phyloP scores from a whole-genome alignment of 768 basidiomycete genomes.

The Russula ochroleuca region DNA sequence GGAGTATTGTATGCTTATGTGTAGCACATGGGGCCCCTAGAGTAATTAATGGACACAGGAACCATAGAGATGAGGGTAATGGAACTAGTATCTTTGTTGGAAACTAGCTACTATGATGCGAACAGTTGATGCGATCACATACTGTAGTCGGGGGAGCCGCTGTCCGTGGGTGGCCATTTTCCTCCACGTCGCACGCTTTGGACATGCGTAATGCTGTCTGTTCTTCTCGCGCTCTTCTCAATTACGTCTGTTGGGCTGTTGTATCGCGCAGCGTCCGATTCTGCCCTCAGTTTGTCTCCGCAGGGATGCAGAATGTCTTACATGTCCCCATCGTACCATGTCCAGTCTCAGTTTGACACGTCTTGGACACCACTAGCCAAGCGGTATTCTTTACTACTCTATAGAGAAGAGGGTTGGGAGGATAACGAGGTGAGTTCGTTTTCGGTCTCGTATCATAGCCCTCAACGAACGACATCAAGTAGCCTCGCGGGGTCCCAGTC shows the following conservation, averaged over 20 bases:
- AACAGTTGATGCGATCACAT: too few species aligned
- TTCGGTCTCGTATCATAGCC: conserved; percentile 5
- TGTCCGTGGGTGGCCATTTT: too few species aligned
- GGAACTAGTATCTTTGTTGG: too few species aligned
- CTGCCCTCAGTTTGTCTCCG: conserved; percentile 51
- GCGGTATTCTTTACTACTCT: conserved; percentile 85
- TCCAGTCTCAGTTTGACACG: conserved; percentile 60
- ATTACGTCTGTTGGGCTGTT: conserved; percentile 5
- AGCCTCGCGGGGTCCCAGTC: conserved; percentile 66
- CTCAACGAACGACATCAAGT: conserved; percentile 13
- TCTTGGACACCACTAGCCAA: conserved; percentile 66
- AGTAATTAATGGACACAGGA: too few species aligned
- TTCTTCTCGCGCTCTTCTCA: conserved; percentile 15
- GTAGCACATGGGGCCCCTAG: too few species aligned
- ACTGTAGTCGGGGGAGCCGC: too few species aligned
- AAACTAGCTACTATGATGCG: too few species aligned
- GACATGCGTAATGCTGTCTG: conserved; percentile 9
- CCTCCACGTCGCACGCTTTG: not conserved
- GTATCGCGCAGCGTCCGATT: conserved; percentile 19
- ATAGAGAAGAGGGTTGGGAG: conserved; percentile 88
- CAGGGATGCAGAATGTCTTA: conserved; percentile 96
- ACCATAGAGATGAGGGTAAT: too few species aligned
- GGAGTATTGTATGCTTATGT: too few species aligned
- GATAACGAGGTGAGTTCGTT: conserved; percentile 45
- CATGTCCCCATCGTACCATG: conserved; percentile 89